A percentile compares a stretch with the other conserved stretches of the same genome.
Evolutionary conservation across 768 basidiomycete genomes (phyloP).

Genomic region (Agaricus subrufescens): DNA sequence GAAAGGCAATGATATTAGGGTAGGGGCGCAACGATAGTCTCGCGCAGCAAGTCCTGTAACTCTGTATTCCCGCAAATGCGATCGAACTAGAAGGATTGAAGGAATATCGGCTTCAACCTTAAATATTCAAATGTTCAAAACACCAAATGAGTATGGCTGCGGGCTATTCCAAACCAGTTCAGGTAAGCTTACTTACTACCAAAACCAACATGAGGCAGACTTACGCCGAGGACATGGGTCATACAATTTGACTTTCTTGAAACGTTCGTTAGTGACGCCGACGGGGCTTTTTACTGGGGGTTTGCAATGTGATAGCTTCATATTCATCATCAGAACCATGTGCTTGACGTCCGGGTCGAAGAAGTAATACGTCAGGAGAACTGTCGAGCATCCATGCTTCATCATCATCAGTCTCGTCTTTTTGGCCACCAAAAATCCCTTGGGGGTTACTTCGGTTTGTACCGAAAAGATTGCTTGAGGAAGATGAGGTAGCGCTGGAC

Average conservation of each 20-base stretch:
- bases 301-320: conserved; percentile 8
- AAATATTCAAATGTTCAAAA: too few species aligned
- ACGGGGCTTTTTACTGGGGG: conserved; percentile 8
- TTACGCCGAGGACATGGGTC: neutral
- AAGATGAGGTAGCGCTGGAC: neutral
- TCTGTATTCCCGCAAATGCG: too few species aligned
- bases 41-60: too few species aligned
- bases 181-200: neutral
- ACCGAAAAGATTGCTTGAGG: conserved; percentile 2
- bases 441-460: neutral
- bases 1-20: too few species aligned
- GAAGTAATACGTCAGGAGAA: conserved; percentile 14
- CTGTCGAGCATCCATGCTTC: conserved; percentile 16
- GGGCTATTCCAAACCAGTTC: neutral
- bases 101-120: too few species aligned
- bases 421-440: conserved; percentile 2
- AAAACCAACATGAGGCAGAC: neutral
- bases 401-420: conserved; percentile 12
- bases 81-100: too few species aligned
- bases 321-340: conserved; percentile 10
- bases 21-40: too few species aligned
- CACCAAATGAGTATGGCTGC: neutral
- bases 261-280: neutral
- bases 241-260: neutral
- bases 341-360: conserved; percentile 7